A percentile compares a stretch with the other conserved stretches of the same genome.
Conservation (phyloP, 140 eudicot species). For the Oenanthe javanica region DNA sequence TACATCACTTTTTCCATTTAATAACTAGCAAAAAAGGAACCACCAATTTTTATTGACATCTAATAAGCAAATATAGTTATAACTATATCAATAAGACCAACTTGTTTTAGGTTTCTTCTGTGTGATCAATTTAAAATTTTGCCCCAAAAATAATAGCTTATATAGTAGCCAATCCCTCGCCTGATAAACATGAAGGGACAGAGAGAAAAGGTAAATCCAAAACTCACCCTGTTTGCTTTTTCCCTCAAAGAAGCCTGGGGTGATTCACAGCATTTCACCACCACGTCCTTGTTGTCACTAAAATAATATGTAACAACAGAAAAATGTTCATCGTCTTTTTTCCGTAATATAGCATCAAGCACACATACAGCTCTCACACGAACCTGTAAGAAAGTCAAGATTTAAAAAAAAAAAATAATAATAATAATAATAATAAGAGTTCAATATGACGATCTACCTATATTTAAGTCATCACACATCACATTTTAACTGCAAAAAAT, state of each 20-base stretch:
- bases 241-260: constrained; percentile 94
- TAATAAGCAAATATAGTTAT: no score
- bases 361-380: constrained; percentile 89
- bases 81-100: no score
- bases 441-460: neutral
- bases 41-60: no score
- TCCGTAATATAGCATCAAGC: constrained; percentile 90
- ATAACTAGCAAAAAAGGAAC: no score
- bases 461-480: neutral
- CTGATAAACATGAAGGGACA: neutral
- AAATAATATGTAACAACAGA: constrained; percentile 11
- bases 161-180: neutral
- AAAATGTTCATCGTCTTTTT: constrained; percentile 52
- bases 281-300: constrained; percentile 52
- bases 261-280: constrained; percentile 73
- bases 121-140: no score
- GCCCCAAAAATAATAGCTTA: no score
- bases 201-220: constrained; percentile 34
- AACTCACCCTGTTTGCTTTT: constrained; percentile 72
- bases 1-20: no score
- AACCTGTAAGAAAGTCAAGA: constrained; percentile 38
- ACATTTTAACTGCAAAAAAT: neutral
- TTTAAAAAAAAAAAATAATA: no score
- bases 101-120: no score
- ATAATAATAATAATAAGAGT: neutral